Conservation (phyloP, 2,329 filamentous ascomycete genomes). For the Penicillium sclerotiorum region DNA sequence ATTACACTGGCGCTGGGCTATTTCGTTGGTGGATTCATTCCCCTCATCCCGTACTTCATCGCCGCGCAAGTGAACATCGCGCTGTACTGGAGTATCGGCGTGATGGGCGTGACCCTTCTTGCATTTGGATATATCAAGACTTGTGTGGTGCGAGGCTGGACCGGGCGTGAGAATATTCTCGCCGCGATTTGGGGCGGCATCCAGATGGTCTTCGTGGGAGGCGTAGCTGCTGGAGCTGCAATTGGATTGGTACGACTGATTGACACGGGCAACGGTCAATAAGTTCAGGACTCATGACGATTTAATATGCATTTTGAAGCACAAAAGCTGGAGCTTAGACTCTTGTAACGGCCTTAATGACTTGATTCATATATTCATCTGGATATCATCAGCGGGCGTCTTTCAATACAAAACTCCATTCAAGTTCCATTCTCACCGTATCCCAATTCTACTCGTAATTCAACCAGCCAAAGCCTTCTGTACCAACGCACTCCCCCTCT, state of each 20-base stretch:
- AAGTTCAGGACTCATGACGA: no score
- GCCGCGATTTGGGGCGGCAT: slow-evolving; percentile 62
- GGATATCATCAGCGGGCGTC: slow-evolving; percentile 13
- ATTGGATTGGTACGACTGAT: slow-evolving; percentile 65
- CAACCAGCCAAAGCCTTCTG: slow-evolving; percentile 60
- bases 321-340: slow-evolving; percentile 10
- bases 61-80: slow-evolving; percentile 49
- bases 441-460: slow-evolving; percentile 7
- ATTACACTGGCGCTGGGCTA: slow-evolving; percentile 70
- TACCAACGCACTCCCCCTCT: slow-evolving; percentile 63
- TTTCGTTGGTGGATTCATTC: slow-evolving; percentile 71
- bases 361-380: background rate
- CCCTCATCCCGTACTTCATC: slow-evolving; percentile 70
- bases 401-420: background rate
- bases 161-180: slow-evolving; percentile 48
- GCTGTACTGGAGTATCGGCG: slow-evolving; percentile 52
- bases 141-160: slow-evolving; percentile 50
- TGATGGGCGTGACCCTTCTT: slow-evolving; percentile 46
- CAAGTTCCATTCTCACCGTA: background rate
- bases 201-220: slow-evolving; percentile 67
- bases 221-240: slow-evolving; percentile 66
- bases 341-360: slow-evolving; percentile 5
- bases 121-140: slow-evolving; percentile 50
- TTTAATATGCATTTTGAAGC: background rate
- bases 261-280: slow-evolving; percentile 37